Evolutionary conservation across 1,284 basidiomycete species (phyloP), one percentile per base, ranked within the genome.

Genomic region (Ceratobasidium sp.): DNA sequence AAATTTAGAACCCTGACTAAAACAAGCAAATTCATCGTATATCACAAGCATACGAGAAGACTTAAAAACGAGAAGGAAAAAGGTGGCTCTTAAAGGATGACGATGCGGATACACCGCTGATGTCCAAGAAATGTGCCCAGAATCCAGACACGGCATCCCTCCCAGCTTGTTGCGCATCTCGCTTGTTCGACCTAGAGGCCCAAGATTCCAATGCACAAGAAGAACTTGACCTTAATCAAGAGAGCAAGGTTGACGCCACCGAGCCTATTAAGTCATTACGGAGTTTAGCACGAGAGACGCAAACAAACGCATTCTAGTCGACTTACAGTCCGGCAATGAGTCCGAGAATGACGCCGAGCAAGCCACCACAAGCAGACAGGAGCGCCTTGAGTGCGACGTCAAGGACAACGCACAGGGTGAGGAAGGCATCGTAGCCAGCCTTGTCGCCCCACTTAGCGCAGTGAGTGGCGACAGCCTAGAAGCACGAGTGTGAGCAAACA

Each of bases 391-490:
- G 74, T 23, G 74, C 74, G 23, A 67, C 64, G 26, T 76, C 74
- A 42, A 76, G 46, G 44, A 67, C 74, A 26, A 44, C 74, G 28
- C 33, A 46, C n/a, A 67, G 40, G 1, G 52, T 4, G 15, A 76
- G 48, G 64, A 76, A 76, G n/a, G 42, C 64, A 42, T 76, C 74
- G n/a, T 57, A 76, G 50, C 26, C 64, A n/a, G 74, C 13, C 52
- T 76, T 76, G 74, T 76, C 74, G 17, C 48, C 26, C 74, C 74
- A 76, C 64, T 76, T 76, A 50, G 52, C 74, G 26, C 62, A 76
- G 42, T 76, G 74, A 4, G 64, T 57, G 38, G 52, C 74, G 48
- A 76, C n/a, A 9, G 33, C 23, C 74, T 76, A 10, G 3, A 52
- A 23, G 6, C 7, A 12, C 10, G 5, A 28, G 42, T 17, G 3